Percentiles rank a stretch among this genome's conserved stretches.
These are phyloP conservation scores for Tricholoma sp. DNA, from an alignment of 768 basidiomycete genomes.

Conservation along the genomic window DNA sequence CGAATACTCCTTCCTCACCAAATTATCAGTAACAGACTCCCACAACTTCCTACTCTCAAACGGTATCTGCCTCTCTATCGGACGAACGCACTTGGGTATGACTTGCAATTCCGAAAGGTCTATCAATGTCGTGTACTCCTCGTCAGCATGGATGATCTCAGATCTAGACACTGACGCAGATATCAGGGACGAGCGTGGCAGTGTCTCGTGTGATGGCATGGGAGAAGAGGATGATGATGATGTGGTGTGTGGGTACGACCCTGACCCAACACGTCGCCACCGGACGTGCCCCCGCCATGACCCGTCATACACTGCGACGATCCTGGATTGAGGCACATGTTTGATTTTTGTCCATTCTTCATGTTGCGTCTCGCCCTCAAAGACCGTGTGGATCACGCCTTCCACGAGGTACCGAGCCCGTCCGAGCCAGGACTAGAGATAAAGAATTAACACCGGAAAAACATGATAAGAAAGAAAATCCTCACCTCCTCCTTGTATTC, in stretches of 20 bases:
- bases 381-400: constrained; percentile 84
- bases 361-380: constrained; percentile 55
- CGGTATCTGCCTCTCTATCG: constrained; percentile 71
- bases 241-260: constrained; percentile 36
- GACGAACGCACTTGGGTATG: constrained; percentile 82
- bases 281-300: constrained; percentile 81
- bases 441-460: constrained; percentile 3
- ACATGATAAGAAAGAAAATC: background rate
- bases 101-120: constrained; percentile 68
- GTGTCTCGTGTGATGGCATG: constrained; percentile 37
- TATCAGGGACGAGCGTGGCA: constrained; percentile 31
- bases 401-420: constrained; percentile 80
- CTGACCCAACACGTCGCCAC: constrained; percentile 60
- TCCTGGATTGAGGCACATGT: constrained; percentile 75
- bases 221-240: constrained; percentile 44
- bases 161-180: constrained; percentile 38
- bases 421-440: constrained; percentile 77
- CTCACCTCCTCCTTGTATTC: constrained; percentile 96
- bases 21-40: constrained; percentile 71
- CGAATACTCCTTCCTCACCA: constrained; percentile 80
- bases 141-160: constrained; percentile 36
- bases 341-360: constrained; percentile 82
- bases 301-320: constrained; percentile 84
- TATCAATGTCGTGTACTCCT: constrained; percentile 64
- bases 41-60: constrained; percentile 86